A percentile compares a stretch with the other conserved stretches of the same genome.
phyloP scores from a whole-genome alignment of 805 yeast species.

The Candida adriatica region DNA sequence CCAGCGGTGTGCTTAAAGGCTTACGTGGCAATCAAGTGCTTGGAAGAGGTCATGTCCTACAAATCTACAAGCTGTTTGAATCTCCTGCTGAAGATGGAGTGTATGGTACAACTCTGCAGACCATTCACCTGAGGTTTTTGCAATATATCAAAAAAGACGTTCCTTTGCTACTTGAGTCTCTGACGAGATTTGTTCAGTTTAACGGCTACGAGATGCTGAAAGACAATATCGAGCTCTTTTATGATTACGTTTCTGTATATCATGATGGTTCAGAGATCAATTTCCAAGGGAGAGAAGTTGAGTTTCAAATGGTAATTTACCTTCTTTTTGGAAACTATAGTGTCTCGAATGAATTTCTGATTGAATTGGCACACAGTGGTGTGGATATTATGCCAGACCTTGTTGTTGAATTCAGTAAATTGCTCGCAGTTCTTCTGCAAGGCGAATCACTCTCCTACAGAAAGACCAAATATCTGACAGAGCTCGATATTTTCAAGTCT shows the following conservation, averaged over 20 bases:
- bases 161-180: constrained; percentile 13
- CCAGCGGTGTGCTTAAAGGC: constrained; percentile 53
- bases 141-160: constrained; percentile 30
- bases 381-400: constrained; percentile 7
- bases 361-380: constrained; percentile 23
- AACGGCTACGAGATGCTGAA: constrained; percentile 28
- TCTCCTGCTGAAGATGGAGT: constrained; percentile 45
- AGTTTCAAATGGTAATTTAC: constrained; percentile 22
- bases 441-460: constrained; percentile 13
- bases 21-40: constrained; percentile 27
- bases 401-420: constrained; percentile 13
- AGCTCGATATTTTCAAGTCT: constrained; percentile 20
- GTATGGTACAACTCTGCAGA: constrained; percentile 42
- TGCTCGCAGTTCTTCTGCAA: constrained; percentile 23
- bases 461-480: constrained; percentile 18
- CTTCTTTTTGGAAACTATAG: constrained; percentile 18
- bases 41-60: constrained; percentile 19
- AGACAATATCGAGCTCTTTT: constrained; percentile 33
- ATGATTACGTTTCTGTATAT: constrained; percentile 27
- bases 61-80: constrained; percentile 30
- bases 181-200: constrained; percentile 17
- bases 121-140: constrained; percentile 41
- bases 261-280: constrained; percentile 10
- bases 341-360: constrained; percentile 17
- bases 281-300: constrained; percentile 6